Percentiles rank a stretch among this genome's conserved stretches.
Evolutionary conservation across 805 yeast genomes (phyloP).

Genomic region (Zygosaccharomyces rouxii): DNA sequence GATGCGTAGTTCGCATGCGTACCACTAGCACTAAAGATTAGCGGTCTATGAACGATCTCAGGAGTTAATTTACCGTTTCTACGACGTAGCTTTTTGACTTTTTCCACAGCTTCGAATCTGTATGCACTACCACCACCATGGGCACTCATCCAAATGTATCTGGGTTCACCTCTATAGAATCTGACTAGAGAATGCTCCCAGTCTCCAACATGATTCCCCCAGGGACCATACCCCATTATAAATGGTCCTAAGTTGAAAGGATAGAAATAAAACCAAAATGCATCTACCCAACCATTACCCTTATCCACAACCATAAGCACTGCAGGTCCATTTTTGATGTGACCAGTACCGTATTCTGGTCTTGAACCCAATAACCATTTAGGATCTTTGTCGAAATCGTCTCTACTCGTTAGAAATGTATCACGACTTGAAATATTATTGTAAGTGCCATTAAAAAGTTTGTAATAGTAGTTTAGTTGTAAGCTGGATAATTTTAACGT

Average conservation of each 20-base stretch:
- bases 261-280: slow-evolving; percentile 94
- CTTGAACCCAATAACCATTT: slow-evolving; percentile 81
- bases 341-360: slow-evolving; percentile 71
- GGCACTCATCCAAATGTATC: slow-evolving; percentile 92
- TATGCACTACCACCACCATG: slow-evolving; percentile 97
- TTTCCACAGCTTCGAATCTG: slow-evolving; percentile 67
- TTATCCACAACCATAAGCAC: slow-evolving; percentile 80
- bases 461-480: slow-evolving; percentile 12
- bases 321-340: slow-evolving; percentile 72
- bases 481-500: slow-evolving; percentile 27
- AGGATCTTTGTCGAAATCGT: slow-evolving; percentile 69
- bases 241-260: slow-evolving; percentile 93
- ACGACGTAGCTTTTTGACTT: slow-evolving; percentile 57
- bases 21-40: slow-evolving; percentile 87
- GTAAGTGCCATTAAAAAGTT: slow-evolving; percentile 14
- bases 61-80: slow-evolving; percentile 76
- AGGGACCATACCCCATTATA: slow-evolving; percentile 97
- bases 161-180: slow-evolving; percentile 74
- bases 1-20: slow-evolving; percentile 96
- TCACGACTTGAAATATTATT: slow-evolving; percentile 28
- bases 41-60: slow-evolving; percentile 57
- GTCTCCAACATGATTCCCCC: slow-evolving; percentile 95
- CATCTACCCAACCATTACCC: slow-evolving; percentile 92
- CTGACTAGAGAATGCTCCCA: slow-evolving; percentile 95
- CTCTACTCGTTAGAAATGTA: slow-evolving; percentile 58